Evolutionary conservation across 2,329 filamentous ascomycete genomes (phyloP), one percentile per base, ranked within the genome.

Genomic region (Endocalyx cinctus): DNA sequence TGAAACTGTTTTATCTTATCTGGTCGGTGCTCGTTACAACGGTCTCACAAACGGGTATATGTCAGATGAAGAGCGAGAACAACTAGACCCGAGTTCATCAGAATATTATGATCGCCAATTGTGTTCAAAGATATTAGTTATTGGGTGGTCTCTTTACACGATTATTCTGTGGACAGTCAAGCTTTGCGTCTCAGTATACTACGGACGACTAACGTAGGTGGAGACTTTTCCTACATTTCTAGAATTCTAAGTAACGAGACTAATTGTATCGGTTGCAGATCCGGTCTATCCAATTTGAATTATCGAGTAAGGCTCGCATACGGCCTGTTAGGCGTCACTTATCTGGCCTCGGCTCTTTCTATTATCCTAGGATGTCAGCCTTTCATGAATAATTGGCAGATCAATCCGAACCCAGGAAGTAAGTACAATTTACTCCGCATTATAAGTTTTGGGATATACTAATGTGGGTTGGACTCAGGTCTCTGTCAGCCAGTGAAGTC

Each of bases 321-420:
- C 39, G 42, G 43, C 6, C 35, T 68, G 27, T 59, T 70, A 28
- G 60, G 49, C 2, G 37, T 42, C 5, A 70, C 65, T 5, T 72
- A 69, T 40, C 31, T 70, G 18, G 59, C 58, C 0, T 62, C 61
- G 16, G 51, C 63, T 18, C 54, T 62, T 16, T 62, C 62, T 1
- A 62, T 71, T 28, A 50, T 71, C 5, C 57, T 69, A n/a, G 60
- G 59, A 2, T 72, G 69, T 39, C 39, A 43, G 27, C 68, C 69
- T 0, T 58, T 72, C 23, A 44, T 57, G 13, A 62, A 63, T 32
- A 69, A 70, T 38, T 74, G 69, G 69, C 69, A 73, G 47, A 70
- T 62, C 25, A 50, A 58, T 37, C 69, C 66, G 4, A 45, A 67
- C 14, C 69, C 69, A 5, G 66, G 66, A 6, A 64, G 63, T 68